Percentiles rank a stretch among this genome's conserved stretches.
These are phyloP conservation scores for Hirsutella minnesotensis DNA, from an alignment of 2,329 filamentous ascomycete genomes.

Conservation along the genomic window DNA sequence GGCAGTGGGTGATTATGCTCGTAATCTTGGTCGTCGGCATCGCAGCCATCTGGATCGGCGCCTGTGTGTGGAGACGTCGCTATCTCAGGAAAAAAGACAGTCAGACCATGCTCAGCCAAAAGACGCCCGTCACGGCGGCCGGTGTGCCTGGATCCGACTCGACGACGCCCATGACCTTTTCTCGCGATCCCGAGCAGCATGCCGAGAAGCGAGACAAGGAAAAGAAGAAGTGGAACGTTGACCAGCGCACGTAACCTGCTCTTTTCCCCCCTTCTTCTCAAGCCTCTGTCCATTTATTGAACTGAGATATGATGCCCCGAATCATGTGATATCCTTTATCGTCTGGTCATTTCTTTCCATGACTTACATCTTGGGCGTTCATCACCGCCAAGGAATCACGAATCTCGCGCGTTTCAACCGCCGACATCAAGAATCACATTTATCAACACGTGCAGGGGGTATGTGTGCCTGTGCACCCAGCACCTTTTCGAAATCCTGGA, in stretches of 20 bases:
- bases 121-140: conserved; percentile 25
- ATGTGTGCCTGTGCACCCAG: too few species aligned
- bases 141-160: conserved; percentile 12
- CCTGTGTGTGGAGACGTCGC: conserved; percentile 60
- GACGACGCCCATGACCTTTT: conserved; percentile 9
- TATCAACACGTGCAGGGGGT: too few species aligned
- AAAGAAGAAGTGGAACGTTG: conserved; percentile 36
- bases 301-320: too few species aligned
- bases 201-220: conserved; percentile 18
- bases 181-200: conserved; percentile 5
- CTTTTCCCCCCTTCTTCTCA: not conserved
- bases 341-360: too few species aligned
- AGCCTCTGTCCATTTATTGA: too few species aligned
- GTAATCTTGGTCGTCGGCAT: conserved; percentile 63
- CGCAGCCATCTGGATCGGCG: conserved; percentile 51
- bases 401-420: too few species aligned
- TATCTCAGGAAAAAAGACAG: conserved; percentile 60
- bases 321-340: too few species aligned
- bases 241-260: conserved; percentile 24
- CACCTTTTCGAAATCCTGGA: too few species aligned
- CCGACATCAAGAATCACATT: too few species aligned
- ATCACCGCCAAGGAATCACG: too few species aligned
- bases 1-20: conserved; percentile 73
- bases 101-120: conserved; percentile 23
- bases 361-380: too few species aligned